Percentiles rank a stretch among this genome's conserved stretches.
Conservation (phyloP, 2,329 filamentous ascomycete species). For the Lachnum nothofagi region DNA sequence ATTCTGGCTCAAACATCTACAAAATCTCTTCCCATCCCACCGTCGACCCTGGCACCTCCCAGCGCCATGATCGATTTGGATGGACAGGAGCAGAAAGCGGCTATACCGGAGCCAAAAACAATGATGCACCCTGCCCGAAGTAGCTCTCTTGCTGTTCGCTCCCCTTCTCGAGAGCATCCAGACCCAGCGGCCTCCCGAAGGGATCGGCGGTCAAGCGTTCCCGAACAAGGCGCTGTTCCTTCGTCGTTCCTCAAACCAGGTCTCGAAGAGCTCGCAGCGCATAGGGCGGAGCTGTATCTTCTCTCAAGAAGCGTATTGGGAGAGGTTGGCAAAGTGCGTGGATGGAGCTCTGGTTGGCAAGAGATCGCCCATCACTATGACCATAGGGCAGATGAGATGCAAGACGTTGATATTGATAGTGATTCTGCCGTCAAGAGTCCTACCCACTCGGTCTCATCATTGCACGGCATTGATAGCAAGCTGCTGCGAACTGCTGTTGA, state of each 20-base stretch:
- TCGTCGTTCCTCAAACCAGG: conserved; percentile 56
- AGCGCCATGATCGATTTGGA: conserved; percentile 30
- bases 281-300: conserved; percentile 74
- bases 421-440: conserved; percentile 6
- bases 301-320: conserved; percentile 77
- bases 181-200: conserved; percentile 53
- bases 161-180: conserved; percentile 40
- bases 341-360: conserved; percentile 75
- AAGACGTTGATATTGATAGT: conserved; percentile 51
- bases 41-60: conserved; percentile 45
- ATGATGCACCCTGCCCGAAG: conserved; percentile 64
- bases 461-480: conserved; percentile 48
- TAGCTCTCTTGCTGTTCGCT: conserved; percentile 51
- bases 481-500: conserved; percentile 57
- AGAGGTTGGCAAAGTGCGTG: conserved; percentile 62
- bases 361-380: conserved; percentile 45
- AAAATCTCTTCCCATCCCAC: conserved; percentile 60
- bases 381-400: conserved; percentile 40
- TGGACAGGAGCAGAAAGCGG: conserved; percentile 54
- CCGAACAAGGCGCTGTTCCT: conserved; percentile 38
- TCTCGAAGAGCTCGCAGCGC: conserved; percentile 74
- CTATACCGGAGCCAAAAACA: conserved; percentile 63
- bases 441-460: conserved; percentile 17
- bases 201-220: conserved; percentile 36
- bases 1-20: conserved; percentile 71